A percentile compares a stretch with the other conserved stretches of the same genome.
Evolutionary conservation across 441 rosid genomes (phyloP).

Genomic region (Croton laevigatus): DNA sequence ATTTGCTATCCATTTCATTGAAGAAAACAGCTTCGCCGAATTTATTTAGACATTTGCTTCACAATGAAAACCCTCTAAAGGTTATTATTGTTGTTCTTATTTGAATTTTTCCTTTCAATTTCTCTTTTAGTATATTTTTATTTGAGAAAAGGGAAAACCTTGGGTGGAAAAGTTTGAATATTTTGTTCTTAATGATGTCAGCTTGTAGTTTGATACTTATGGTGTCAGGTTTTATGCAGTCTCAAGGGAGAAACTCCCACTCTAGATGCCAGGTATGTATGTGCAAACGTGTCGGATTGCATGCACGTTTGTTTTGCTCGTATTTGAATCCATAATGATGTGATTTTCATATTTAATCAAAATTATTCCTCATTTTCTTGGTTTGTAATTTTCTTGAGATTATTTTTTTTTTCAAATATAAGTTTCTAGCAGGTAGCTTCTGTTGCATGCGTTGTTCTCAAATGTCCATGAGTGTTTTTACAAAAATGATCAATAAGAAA

Average conservation of each 20-base stretch:
- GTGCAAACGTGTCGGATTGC: background rate
- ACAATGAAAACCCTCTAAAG: constrained; percentile 23
- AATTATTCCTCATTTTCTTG: background rate
- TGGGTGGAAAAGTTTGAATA: background rate
- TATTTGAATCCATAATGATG: background rate
- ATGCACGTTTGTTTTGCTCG: background rate
- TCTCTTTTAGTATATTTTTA: background rate
- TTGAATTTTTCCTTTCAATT: background rate
- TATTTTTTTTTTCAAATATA: background rate
- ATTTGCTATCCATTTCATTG: constrained; percentile 27
- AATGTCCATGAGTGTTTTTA: background rate
- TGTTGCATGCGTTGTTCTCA: background rate
- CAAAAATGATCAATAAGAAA: background rate
- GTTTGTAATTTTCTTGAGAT: background rate
- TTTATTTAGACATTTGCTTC: constrained; percentile 10
- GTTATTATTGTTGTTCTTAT: constrained; percentile 23
- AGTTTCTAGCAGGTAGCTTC: background rate
- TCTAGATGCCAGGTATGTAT: constrained; percentile 73
- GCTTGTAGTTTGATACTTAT: constrained; percentile 3
- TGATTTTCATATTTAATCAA: background rate
- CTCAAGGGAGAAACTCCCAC: constrained; percentile 51
- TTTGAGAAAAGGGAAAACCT: background rate
- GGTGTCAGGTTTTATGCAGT: constrained; percentile 48
- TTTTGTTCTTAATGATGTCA: background rate
- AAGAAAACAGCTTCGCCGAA: constrained; percentile 28